A percentile compares a stretch with the other conserved stretches of the same genome.
phyloP scores from a whole-genome alignment of 1,139 yeast species.

The Taiozyma sp. region DNA sequence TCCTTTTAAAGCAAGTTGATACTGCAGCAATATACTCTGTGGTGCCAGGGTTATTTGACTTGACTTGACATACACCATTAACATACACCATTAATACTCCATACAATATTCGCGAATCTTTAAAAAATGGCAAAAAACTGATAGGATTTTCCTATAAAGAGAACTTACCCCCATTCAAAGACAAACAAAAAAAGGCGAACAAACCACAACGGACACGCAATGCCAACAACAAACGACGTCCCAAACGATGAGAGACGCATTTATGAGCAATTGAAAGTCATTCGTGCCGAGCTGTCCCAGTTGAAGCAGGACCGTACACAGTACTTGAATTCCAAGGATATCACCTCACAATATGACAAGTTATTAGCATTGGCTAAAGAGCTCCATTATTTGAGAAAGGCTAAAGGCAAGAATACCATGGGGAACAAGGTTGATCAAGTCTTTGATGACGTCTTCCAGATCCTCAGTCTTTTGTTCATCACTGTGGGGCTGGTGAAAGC shows the following conservation, averaged over 20 bases:
- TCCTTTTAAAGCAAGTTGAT: too few species aligned
- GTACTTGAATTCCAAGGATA: conserved; percentile 61
- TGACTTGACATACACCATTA: too few species aligned
- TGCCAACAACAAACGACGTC: conserved; percentile 29
- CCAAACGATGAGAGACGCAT: conserved; percentile 52
- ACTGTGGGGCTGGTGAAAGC: conserved; percentile 87
- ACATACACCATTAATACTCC: too few species aligned
- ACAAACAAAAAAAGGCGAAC: neutral
- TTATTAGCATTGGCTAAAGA: conserved; percentile 49
- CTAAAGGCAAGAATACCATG: conserved; percentile 4
- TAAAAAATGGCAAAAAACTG: neutral
- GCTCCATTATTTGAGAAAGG: conserved; percentile 39
- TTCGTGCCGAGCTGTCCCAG: conserved; percentile 47
- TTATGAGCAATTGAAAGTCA: conserved; percentile 41
- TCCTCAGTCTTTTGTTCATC: conserved; percentile 77
- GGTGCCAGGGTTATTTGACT: too few species aligned
- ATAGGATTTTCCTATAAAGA: too few species aligned
- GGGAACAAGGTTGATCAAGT: conserved; percentile 55
- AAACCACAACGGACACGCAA: conserved; percentile 1
- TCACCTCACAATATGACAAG: conserved; percentile 48
- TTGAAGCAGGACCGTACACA: conserved; percentile 62
- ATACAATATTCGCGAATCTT: too few species aligned
- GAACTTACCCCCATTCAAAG: too few species aligned
- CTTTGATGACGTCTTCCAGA: conserved; percentile 86
- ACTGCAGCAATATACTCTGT: too few species aligned